Base-by-base conservation (phyloP, 805 yeast genomes). In the Myxozyma mucilagina region DNA sequence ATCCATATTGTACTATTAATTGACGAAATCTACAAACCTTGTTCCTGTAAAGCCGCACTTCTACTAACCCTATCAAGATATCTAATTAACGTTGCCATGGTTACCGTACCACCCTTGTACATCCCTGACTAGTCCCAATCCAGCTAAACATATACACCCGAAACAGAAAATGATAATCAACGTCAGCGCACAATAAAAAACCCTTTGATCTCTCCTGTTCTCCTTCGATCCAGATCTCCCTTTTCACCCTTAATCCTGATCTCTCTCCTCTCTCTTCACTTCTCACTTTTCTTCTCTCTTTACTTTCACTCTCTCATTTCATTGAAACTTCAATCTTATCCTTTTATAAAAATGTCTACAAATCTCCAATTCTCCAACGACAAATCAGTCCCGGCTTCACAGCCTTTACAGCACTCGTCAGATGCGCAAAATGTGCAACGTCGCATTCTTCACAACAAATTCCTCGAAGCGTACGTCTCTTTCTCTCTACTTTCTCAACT, bases 401-500 rank as follows among this genome's bases (percentile, higher is more conserved):
- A 56, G 49, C 58, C 60, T 31, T 57, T 60, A 6, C 64, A 56
- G 6, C 35, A 47, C 16, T 24, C 29, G 29, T 34, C 47, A 35
- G 51, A 47, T 6, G 36, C 39, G 9, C 49, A 42, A 18, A 53
- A 58, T 16, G 34, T 52, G 11, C 66, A 63, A 47, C 63, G 63
- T 16, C 66, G 47, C 41, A 41, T 60, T 16, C 43, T 63, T 20
- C 66, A 63, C 47, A 58, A 56, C 55, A 59, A 63, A 49, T 36
- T 62, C 16, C 57, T 63, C 14, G 64, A 60, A 35, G 59, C 64
- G 66, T 62, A 60, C 20, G 66, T 60, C 8, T 5, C 4, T 20
- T 29, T 11, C 24, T 42, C 34, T 29, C 45, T 1, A 42, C 32
- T n/a, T 8, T 11, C 10, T 39, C 48, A n/a, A n/a, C n/a, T 0